Base-by-base conservation (phyloP, 2,329 filamentous ascomycete genomes). In the Rosellinia necatrix region DNA sequence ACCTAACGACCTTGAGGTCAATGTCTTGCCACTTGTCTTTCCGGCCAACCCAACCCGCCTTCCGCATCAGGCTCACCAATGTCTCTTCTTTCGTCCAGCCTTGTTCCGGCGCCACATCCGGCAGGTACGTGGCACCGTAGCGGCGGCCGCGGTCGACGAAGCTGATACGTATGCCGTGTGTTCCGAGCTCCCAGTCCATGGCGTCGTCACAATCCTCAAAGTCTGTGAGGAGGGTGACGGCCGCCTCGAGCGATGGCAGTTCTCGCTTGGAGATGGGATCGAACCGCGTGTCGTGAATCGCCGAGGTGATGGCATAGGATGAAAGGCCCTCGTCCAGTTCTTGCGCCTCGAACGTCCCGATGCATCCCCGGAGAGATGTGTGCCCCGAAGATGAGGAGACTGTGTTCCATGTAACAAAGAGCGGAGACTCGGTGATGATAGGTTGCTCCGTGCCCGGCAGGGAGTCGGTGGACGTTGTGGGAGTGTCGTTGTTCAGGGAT, bases 401-500 rank as follows among this genome's bases (percentile, higher is more conserved):
- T 0, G 84, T 91, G 76, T 97, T 96, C 92, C 93, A 97, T 6
- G 92, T 96, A 42, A 99, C 90, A 71, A 97, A 97, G 34, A 97
- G 81, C 0, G 93, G 93, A 60, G 87, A 85, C 37, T 83, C 80
- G 54, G 74, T 74, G 64, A 73, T 69, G 58, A 63, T 46, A 32
- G 63, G 32, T 42, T 62, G 57, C 30, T 66, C 55, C 55, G 66
- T 67, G 12, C 22, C 21, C 7, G 75, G 67, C 19, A 75, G 71
- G 24, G 74, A 78, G 29, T 76, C 72, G 10, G 70, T 75, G 12
- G 76, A 78, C 1, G 77, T 80, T 9, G 72, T 75, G 3, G 79
- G 74, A 7, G 77, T 78, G 52, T 73, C 69, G 42, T 71, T 60
- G 40, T 69, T 63, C 30, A 75, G 70, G 6, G 76, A 76, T 40